Base-by-base conservation (phyloP, 1,284 basidiomycete species). In the Wallemia ichthyophaga region DNA sequence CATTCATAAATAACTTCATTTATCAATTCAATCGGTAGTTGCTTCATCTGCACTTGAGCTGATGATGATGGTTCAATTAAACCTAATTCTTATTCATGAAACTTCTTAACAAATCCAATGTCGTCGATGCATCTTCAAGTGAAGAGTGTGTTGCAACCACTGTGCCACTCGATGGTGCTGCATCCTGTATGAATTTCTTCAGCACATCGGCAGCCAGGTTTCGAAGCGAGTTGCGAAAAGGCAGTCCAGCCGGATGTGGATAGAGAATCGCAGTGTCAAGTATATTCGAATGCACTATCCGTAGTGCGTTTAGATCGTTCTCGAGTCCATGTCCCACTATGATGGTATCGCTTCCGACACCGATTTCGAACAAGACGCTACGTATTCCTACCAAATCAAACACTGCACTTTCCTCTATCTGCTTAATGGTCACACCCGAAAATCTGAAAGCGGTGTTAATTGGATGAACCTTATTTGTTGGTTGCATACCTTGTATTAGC, bases 241-340 rank as follows among this genome's bases (percentile, higher is more conserved):
- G 87, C 1, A 74, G 73, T 1, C 88, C 87, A 48, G 77, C 76
- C 1, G 75, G 72, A 67, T 92, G 88, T 17, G 83, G 85, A 65
- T 88, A 89, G 21, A 94, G 71, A 15, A 82, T 72, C 0, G 79
- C 82, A 0, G 88, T 92, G 65, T 94, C 88, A 21, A 94, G 76
- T 61, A 85, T 81, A 61, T 73, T 76, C 60, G 76, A 72, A 67
- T 94, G 89, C 1, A 94, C 71, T 65, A 94, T 80, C 19, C 88
- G 75, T 62, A 94, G 71, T 3, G 88, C 82, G 66, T 81, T 82
- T 62, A 94, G 71, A 67, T 94, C 89, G 67, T 94, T 94, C 62
- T 94, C 89, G 15, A 94, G 73, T 0, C 66, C 66, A 32, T 66
- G 66, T 5, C 78, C 70, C 85, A 82, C 27, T 27, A 91, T 71